Evolutionary conservation across 768 basidiomycete genomes (phyloP).

Genomic region (Polyporus arcularius): DNA sequence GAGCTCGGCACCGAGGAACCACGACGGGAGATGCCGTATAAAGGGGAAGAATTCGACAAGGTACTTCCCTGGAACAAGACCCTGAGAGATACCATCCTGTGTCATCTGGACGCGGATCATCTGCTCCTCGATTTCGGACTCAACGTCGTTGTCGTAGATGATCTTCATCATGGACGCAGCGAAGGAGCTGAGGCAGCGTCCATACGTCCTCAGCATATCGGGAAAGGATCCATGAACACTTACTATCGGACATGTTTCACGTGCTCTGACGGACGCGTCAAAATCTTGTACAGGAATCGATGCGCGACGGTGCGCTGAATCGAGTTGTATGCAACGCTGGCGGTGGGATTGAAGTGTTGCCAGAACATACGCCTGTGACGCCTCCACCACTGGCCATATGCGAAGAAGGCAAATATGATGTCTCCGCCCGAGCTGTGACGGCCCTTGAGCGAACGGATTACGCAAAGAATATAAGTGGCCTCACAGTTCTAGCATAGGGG

Average conservation of each 20-base stretch:
- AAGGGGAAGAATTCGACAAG: conserved; percentile 30
- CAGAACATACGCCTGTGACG: conserved; percentile 7
- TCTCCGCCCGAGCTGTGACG: background rate
- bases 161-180: conserved; percentile 16
- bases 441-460: too few relatives aligned
- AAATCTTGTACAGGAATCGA: background rate
- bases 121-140: background rate
- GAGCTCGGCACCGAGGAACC: conserved; percentile 24
- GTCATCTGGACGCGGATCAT: conserved; percentile 12
- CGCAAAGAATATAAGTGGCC: background rate
- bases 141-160: conserved; percentile 5
- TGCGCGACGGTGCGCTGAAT: background rate
- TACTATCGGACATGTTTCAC: conserved; percentile 6
- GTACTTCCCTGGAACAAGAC: conserved; percentile 23
- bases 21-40: conserved; percentile 18
- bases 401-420: conserved; percentile 2
- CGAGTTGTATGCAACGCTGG: background rate
- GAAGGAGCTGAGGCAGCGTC: background rate
- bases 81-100: background rate
- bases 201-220: background rate
- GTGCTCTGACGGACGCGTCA: background rate
- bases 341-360: conserved; percentile 1
- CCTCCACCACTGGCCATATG: conserved; percentile 10
- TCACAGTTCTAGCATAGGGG: background rate
- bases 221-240: background rate